These are phyloP conservation scores for Clonostachys rosea DNA, from an alignment of 2,329 filamentous ascomycete genomes.

Conservation along the genomic window DNA sequence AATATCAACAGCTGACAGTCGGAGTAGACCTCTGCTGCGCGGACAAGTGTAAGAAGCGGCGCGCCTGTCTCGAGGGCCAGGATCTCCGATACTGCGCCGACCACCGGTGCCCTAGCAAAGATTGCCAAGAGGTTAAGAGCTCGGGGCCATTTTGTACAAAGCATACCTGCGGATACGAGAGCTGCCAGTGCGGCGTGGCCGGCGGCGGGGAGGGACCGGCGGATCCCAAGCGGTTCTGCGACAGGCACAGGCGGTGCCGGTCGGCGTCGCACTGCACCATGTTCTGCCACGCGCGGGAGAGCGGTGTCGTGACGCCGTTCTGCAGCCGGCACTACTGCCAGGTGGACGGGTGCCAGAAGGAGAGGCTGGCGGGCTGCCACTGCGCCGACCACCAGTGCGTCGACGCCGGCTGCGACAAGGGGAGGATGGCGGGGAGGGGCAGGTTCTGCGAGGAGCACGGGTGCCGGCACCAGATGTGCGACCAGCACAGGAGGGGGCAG, in stretches of 20 bases:
- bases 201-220: constrained; percentile 5
- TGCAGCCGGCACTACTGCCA: constrained; percentile 21
- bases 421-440: neutral
- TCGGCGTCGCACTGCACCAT: constrained; percentile 10
- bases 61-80: constrained; percentile 7
- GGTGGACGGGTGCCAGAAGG: constrained; percentile 14
- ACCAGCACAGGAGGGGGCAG: neutral
- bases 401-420: neutral
- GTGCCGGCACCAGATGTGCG: neutral
- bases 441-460: constrained; percentile 4
- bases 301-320: constrained; percentile 12
- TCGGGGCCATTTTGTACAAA: constrained; percentile 11
- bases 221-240: constrained; percentile 13
- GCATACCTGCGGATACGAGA: constrained; percentile 17
- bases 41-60: constrained; percentile 13
- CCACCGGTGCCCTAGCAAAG: constrained; percentile 16
- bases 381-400: constrained; percentile 8
- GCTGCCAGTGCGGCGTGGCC: constrained; percentile 12
- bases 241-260: constrained; percentile 17
- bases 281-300: constrained; percentile 16
- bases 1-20: constrained; percentile 1
- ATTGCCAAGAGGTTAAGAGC: constrained; percentile 11
- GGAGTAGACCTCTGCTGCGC: constrained; percentile 17
- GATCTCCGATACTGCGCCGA: constrained; percentile 15
- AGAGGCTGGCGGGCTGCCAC: constrained; percentile 10